A percentile compares a stretch with the other conserved stretches of the same genome.
These are phyloP conservation scores for Plasmodium vinckei DNA, from an alignment of 169 alveolate species.

Conservation along the genomic window DNA sequence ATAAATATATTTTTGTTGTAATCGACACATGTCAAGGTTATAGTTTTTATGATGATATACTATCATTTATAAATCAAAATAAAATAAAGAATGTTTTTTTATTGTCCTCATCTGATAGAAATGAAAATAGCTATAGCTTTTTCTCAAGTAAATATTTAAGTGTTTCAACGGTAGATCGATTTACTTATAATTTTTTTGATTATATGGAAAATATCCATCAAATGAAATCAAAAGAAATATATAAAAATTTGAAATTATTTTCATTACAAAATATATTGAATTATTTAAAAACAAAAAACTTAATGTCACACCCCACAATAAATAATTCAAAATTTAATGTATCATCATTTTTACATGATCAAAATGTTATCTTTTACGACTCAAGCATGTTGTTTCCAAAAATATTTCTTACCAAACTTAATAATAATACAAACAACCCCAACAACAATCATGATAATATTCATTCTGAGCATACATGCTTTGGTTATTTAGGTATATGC, in stretches of 20 bases:
- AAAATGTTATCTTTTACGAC: constrained; percentile 49
- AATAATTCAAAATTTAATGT: constrained; percentile 52
- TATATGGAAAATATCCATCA: constrained; percentile 73
- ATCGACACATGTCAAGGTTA: constrained; percentile 86
- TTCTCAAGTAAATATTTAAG: constrained; percentile 82
- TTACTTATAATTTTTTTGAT: constrained; percentile 78
- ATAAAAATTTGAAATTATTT: constrained; percentile 51
- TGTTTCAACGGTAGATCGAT: constrained; percentile 84
- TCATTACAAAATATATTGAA: constrained; percentile 38
- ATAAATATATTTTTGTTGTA: constrained; percentile 77
- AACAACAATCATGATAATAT: not conserved
- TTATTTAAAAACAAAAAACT: constrained; percentile 62
- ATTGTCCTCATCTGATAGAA: constrained; percentile 80
- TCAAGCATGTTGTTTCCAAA: constrained; percentile 19
- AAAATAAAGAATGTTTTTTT: constrained; percentile 77
- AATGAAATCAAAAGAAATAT: constrained; percentile 61
- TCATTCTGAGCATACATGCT: constrained; percentile 2
- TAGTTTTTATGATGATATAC: constrained; percentile 78
- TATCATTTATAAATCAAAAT: constrained; percentile 69
- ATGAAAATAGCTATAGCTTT: constrained; percentile 81
- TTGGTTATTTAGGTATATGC: constrained; percentile 43
- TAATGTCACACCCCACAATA: constrained; percentile 42
- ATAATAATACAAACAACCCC: not conserved
- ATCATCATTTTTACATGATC: constrained; percentile 55
- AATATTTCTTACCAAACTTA: not conserved